Base-by-base conservation (phyloP, 495 filamentous ascomycete species). In the Niebla homalea region DNA sequence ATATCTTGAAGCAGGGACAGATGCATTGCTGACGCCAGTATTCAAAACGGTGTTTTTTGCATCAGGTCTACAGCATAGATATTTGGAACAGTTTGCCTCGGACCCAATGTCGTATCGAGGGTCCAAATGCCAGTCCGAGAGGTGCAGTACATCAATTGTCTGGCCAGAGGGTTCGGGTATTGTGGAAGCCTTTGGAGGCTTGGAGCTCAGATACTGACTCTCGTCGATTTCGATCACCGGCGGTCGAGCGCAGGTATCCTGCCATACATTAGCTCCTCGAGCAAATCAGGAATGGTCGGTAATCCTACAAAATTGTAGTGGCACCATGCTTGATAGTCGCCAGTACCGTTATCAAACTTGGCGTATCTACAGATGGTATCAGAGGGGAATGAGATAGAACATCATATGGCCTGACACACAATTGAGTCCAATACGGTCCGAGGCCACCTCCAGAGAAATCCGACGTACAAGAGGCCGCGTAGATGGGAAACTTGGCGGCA, bases 41-140 rank as follows among this genome's bases (percentile, higher is more conserved):
- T 59, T 16, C 6, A 61, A 45, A 15, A 37, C 36, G 4, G 50
- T 53, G 35, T 61, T 61, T 18, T 39, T 53, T 21, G 57, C 51
- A 36, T 61, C 54, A 5, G 51, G 67, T 48, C 70, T 58, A 49
- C 71, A 73, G 56, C 71, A 74, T 37, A 74, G 53, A 39, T 65
- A 57, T 0, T 60, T 51, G 14, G 64, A 62, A 50, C 72, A 74
- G 48, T 73, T 70, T 10, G 66, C 69, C 51, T 75, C 72, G 1
- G 68, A 67, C 1, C 68, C 69, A 47, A 66, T 66, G 43, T 61
- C 58, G 53, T 75, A 75, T 29, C 72, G 57, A 22, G 72, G 69
- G 60, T 75, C 72, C 7, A 75, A 57, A 53, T 74, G 72, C 46
- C 73, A 66, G 50, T 75, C 72, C 6, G 68, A 71, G 25, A 75